Evolutionary conservation across 257 asterid genomes (phyloP).

Genomic region (Nicotiana tomentosiformis): DNA sequence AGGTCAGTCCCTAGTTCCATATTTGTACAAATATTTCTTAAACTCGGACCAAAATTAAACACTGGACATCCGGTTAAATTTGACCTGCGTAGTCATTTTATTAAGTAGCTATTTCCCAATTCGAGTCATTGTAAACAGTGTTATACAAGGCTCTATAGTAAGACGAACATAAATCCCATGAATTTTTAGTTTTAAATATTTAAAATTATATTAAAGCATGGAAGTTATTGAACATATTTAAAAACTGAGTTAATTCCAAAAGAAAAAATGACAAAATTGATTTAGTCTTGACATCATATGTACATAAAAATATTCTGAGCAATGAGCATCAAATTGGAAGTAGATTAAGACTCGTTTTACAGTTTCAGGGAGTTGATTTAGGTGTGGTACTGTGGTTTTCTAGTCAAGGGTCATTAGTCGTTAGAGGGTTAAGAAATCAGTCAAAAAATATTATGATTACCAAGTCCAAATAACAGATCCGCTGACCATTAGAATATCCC

Average conservation of each 20-base stretch:
- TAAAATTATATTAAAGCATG: not conserved
- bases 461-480: not conserved
- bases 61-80: too few relatives aligned
- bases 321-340: too few relatives aligned
- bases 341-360: too few relatives aligned
- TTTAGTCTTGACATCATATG: not conserved
- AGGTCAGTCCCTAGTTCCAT: too few relatives aligned
- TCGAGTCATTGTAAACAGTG: not conserved
- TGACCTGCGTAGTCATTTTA: not conserved
- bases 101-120: not conserved
- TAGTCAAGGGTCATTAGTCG: slow-evolving; percentile 4
- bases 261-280: not conserved
- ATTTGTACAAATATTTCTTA: too few relatives aligned
- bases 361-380: not conserved
- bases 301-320: too few relatives aligned
- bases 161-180: not conserved
- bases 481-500: not conserved
- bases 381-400: not conserved
- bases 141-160: not conserved
- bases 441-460: not conserved
- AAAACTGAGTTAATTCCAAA: not conserved
- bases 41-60: too few relatives aligned
- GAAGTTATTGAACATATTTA: not conserved
- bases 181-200: not conserved
- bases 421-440: not conserved